Evolutionary conservation across 140 eudicot species (phyloP).

Genomic region (Anethum foeniculum): DNA sequence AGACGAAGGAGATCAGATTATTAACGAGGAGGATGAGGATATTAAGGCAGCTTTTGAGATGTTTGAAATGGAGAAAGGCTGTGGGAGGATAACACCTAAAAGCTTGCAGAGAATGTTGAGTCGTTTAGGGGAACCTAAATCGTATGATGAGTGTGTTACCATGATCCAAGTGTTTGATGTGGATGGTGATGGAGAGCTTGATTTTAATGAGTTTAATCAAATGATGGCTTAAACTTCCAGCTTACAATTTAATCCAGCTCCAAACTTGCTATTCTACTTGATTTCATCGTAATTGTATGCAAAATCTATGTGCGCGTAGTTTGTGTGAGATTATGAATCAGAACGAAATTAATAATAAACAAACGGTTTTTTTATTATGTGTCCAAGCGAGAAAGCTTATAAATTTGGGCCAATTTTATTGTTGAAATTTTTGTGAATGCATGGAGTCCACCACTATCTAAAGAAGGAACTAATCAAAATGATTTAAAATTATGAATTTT

Average conservation of each 20-base stretch:
- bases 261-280: background rate
- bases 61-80: constrained; percentile 71
- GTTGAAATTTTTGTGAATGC: too few relatives aligned
- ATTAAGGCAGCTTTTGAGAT: constrained; percentile 63
- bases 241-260: background rate
- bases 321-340: background rate
- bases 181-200: constrained; percentile 69
- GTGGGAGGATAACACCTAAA: constrained; percentile 53
- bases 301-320: background rate
- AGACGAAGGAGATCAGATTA: background rate
- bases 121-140: constrained; percentile 57
- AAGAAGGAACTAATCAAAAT: too few relatives aligned
- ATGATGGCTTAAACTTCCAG: constrained; percentile 52
- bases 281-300: background rate
- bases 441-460: too few relatives aligned
- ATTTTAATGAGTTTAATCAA: constrained; percentile 57
- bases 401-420: too few relatives aligned
- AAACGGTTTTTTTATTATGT: too few relatives aligned
- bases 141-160: constrained; percentile 55
- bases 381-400: too few relatives aligned
- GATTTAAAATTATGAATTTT: too few relatives aligned
- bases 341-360: background rate
- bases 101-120: constrained; percentile 59
- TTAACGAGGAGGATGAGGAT: constrained; percentile 19
- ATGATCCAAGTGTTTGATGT: constrained; percentile 61